These are phyloP conservation scores for Myriosclerotinia curreyana DNA, from an alignment of 2,329 filamentous ascomycete genomes.

Conservation along the genomic window DNA sequence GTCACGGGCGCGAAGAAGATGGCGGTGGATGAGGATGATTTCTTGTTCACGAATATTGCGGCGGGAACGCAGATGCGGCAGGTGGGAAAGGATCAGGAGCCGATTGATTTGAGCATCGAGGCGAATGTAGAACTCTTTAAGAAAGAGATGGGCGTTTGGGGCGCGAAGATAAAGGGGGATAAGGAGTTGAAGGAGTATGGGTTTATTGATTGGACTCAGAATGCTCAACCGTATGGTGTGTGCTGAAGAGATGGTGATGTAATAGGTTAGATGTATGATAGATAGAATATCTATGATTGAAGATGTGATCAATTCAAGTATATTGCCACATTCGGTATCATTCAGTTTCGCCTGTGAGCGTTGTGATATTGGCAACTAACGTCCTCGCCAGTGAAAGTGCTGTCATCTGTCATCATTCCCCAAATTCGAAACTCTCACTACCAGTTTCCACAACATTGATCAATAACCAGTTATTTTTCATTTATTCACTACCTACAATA, in stretches of 20 bases:
- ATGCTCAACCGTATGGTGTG: conserved; percentile 27
- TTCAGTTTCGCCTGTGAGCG: too few relatives aligned
- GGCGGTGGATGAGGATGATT: conserved; percentile 50
- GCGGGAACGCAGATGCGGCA: conserved; percentile 41
- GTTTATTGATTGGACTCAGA: conserved; percentile 42
- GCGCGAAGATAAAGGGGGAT: conserved; percentile 42
- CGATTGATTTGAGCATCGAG: conserved; percentile 50
- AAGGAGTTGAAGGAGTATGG: conserved; percentile 43
- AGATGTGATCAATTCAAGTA: too few relatives aligned
- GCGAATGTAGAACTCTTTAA: conserved; percentile 48
- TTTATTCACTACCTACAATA: too few relatives aligned
- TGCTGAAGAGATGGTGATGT: background rate
- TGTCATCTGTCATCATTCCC: too few relatives aligned
- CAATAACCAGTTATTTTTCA: too few relatives aligned
- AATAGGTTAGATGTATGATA: background rate
- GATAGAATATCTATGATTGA: background rate
- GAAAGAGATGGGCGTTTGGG: conserved; percentile 49
- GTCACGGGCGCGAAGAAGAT: conserved; percentile 49
- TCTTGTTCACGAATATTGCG: conserved; percentile 39
- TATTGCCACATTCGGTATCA: too few relatives aligned
- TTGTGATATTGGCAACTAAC: too few relatives aligned
- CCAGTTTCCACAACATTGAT: too few relatives aligned
- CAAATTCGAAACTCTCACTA: too few relatives aligned
- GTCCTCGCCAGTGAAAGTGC: too few relatives aligned
- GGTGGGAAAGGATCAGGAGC: conserved; percentile 51